Conservation (phyloP, 1,284 basidiomycete genomes). For the Trametes hirsuta region DNA sequence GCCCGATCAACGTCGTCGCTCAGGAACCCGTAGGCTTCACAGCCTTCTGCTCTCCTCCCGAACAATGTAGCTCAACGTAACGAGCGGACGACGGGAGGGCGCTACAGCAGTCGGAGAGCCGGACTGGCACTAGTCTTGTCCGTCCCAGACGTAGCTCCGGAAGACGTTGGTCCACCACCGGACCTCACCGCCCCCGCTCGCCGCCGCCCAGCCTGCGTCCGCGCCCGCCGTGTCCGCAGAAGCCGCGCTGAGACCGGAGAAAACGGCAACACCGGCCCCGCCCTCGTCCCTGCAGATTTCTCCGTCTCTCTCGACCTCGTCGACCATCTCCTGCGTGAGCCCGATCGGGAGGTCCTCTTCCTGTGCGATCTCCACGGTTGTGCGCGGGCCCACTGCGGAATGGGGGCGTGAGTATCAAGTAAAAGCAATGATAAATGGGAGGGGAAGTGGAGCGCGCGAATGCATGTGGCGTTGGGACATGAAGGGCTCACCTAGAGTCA, state of each 20-base stretch:
- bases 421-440: too few relatives aligned
- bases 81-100: too few relatives aligned
- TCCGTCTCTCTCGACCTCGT: slow-evolving; percentile 66
- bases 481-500: slow-evolving; percentile 45
- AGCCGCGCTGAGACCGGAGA: slow-evolving; percentile 14
- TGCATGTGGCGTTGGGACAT: neutral
- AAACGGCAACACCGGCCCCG: slow-evolving; percentile 42
- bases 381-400: slow-evolving; percentile 42
- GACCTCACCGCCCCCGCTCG: slow-evolving; percentile 51
- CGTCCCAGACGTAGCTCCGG: slow-evolving; percentile 68
- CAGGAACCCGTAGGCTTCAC: too few relatives aligned
- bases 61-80: too few relatives aligned
- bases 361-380: slow-evolving; percentile 66
- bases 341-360: slow-evolving; percentile 73
- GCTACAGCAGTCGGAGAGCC: too few relatives aligned
- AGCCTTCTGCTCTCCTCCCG: too few relatives aligned
- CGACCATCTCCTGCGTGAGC: slow-evolving; percentile 76
- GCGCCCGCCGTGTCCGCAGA: neutral
- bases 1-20: too few relatives aligned
- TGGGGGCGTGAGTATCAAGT: neutral
- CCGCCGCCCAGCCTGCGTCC: slow-evolving; percentile 39
- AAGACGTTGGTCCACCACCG: slow-evolving; percentile 76
- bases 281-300: slow-evolving; percentile 78
- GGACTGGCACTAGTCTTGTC: slow-evolving; percentile 28
- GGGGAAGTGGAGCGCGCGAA: neutral